phyloP scores from a whole-genome alignment of 2,329 filamentous ascomycete genomes.

The Raffaelea arxii region DNA sequence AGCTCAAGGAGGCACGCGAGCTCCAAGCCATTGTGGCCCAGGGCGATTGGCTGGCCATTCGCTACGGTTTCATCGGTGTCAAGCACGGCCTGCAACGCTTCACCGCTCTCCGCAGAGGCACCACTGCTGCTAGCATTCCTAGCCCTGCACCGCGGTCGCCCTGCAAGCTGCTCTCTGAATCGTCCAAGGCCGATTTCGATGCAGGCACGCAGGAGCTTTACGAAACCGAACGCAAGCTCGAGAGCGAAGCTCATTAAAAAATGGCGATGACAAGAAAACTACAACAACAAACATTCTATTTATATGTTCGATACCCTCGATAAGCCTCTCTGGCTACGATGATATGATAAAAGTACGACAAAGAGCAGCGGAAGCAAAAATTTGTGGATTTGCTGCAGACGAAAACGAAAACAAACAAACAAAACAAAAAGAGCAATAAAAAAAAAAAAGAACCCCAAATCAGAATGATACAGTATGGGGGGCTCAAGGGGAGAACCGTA shows the following conservation, averaged over 20 bases:
- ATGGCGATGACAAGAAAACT: neutral
- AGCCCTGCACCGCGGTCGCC: constrained; percentile 6
- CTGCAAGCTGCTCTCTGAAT: constrained; percentile 2
- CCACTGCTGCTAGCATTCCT: neutral
- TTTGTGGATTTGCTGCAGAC: no score
- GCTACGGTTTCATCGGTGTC: constrained; percentile 38
- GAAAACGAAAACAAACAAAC: no score
- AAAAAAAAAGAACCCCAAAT: no score
- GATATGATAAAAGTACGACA: no score
- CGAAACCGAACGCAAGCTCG: neutral
- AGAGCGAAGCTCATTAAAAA: neutral
- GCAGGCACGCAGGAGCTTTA: constrained; percentile 2
- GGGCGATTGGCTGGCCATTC: constrained; percentile 36
- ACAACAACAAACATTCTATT: neutral
- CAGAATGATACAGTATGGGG: no score
- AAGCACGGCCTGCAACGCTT: constrained; percentile 30
- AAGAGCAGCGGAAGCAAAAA: no score
- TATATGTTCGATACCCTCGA: no score
- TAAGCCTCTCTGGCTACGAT: no score
- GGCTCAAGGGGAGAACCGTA: no score
- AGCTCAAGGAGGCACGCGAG: constrained; percentile 46
- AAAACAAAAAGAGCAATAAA: no score
- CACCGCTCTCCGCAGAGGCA: neutral
- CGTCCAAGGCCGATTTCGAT: constrained; percentile 8
- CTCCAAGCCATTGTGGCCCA: constrained; percentile 40